Evolutionary conservation across 2,329 filamentous ascomycete genomes (phyloP).

Genomic region (Pestalotiopsis sp.): DNA sequence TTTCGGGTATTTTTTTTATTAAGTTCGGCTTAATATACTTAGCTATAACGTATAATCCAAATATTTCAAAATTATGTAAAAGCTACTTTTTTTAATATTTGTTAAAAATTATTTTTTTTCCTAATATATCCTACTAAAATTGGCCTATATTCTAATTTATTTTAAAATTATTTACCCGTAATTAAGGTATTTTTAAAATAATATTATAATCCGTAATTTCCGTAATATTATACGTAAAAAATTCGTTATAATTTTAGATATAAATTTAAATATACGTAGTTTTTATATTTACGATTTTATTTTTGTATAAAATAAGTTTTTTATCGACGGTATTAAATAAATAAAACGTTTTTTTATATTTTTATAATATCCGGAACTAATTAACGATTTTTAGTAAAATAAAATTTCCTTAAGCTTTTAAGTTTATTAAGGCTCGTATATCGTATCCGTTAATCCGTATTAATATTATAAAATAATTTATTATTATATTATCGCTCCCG

Average conservation of each 20-base stretch:
- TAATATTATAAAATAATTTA: neutral
- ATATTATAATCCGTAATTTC: slow-evolving; percentile 7
- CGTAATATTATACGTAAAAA: slow-evolving; percentile 3
- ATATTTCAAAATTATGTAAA: slow-evolving; percentile 1
- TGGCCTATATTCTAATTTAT: slow-evolving; percentile 1
- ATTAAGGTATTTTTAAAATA: slow-evolving; percentile 10
- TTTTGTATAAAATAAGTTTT: neutral
- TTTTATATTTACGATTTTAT: slow-evolving; percentile 1
- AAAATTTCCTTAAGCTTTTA: neutral
- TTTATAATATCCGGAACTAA: neutral
- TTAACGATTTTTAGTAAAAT: neutral
- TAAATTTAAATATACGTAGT: neutral
- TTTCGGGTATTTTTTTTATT: neutral
- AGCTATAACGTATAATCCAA: slow-evolving; percentile 4
- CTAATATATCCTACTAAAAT: neutral
- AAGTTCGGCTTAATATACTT: slow-evolving; percentile 1
- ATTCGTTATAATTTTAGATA: neutral
- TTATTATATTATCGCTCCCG: neutral
- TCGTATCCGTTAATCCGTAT: neutral
- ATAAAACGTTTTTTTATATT: neutral
- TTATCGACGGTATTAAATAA: neutral
- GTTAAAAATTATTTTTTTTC: neutral
- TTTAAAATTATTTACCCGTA: slow-evolving; percentile 1
- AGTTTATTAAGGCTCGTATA: neutral
- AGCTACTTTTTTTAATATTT: neutral